Conservation (phyloP, 805 yeast genomes). For the Cyberlindnera mrakii region DNA sequence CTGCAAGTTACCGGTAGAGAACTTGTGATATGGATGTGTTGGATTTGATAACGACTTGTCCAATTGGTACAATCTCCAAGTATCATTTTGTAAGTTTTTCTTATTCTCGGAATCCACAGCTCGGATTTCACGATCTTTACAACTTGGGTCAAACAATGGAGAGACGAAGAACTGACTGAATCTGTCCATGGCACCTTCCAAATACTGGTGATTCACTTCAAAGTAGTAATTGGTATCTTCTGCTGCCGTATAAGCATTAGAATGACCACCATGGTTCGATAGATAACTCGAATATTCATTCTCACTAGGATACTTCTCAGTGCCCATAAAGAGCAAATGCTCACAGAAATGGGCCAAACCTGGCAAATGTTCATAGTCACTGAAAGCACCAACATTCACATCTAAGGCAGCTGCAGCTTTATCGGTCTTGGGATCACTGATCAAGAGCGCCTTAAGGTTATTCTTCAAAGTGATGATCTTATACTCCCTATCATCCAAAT, state of each 20-base stretch:
- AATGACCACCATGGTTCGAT: conserved; percentile 79
- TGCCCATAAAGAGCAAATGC: conserved; percentile 76
- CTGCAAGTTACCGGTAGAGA: conserved; percentile 80
- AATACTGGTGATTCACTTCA: conserved; percentile 68
- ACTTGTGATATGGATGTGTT: conserved; percentile 77
- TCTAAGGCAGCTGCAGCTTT: conserved; percentile 76
- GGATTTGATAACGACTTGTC: conserved; percentile 70
- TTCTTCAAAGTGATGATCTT: conserved; percentile 56
- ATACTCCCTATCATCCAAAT: conserved; percentile 70
- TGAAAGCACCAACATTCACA: conserved; percentile 71
- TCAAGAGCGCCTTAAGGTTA: conserved; percentile 52
- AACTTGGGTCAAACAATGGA: conserved; percentile 67
- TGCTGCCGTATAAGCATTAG: conserved; percentile 88
- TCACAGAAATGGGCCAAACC: conserved; percentile 80
- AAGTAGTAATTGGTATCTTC: conserved; percentile 89
- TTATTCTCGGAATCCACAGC: conserved; percentile 97
- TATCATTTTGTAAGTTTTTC: conserved; percentile 84
- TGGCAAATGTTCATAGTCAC: conserved; percentile 56
- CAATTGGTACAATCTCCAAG: conserved; percentile 83
- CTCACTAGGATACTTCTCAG: conserved; percentile 69
- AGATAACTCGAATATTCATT: conserved; percentile 72
- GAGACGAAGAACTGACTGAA: conserved; percentile 87
- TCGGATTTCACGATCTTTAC: conserved; percentile 86
- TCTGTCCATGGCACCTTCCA: conserved; percentile 86
- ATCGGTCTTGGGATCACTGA: conserved; percentile 65